Conservation (phyloP, 2,329 filamentous ascomycete genomes). For the Colletotrichum neosansevieriae region DNA sequence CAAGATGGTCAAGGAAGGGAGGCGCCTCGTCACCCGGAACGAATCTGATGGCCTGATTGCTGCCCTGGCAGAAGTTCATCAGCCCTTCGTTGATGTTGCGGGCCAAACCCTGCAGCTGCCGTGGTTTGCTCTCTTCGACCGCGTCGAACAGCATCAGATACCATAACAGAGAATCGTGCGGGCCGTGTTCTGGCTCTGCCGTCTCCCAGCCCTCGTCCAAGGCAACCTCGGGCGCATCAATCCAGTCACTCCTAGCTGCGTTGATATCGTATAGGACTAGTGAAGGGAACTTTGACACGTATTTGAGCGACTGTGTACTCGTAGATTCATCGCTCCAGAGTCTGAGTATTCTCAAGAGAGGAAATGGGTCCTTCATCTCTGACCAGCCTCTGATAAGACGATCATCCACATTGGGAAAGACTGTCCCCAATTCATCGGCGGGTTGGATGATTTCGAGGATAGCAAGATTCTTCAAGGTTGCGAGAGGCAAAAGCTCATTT, state of each 20-base stretch:
- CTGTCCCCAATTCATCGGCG: constrained; percentile 43
- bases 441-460: constrained; percentile 61
- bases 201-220: constrained; percentile 51
- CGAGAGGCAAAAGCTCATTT: constrained; percentile 55
- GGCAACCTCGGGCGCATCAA: constrained; percentile 43
- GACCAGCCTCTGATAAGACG: constrained; percentile 61
- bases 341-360: constrained; percentile 59
- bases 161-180: constrained; percentile 50
- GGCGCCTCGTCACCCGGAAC: constrained; percentile 48
- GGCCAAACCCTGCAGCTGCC: constrained; percentile 46
- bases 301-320: constrained; percentile 55
- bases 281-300: constrained; percentile 57
- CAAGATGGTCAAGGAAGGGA: constrained; percentile 50
- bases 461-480: constrained; percentile 59
- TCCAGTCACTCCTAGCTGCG: constrained; percentile 53
- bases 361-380: constrained; percentile 56
- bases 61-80: constrained; percentile 41
- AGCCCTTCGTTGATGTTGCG: constrained; percentile 52
- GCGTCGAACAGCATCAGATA: constrained; percentile 53
- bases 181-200: constrained; percentile 42
- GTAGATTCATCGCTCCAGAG: constrained; percentile 57
- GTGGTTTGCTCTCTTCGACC: constrained; percentile 43
- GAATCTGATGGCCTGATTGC: constrained; percentile 46
- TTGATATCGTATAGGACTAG: constrained; percentile 60
- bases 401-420: constrained; percentile 57